phyloP scores from a whole-genome alignment of 2,329 filamentous ascomycete genomes.

The Tolypocladium nubicola region DNA sequence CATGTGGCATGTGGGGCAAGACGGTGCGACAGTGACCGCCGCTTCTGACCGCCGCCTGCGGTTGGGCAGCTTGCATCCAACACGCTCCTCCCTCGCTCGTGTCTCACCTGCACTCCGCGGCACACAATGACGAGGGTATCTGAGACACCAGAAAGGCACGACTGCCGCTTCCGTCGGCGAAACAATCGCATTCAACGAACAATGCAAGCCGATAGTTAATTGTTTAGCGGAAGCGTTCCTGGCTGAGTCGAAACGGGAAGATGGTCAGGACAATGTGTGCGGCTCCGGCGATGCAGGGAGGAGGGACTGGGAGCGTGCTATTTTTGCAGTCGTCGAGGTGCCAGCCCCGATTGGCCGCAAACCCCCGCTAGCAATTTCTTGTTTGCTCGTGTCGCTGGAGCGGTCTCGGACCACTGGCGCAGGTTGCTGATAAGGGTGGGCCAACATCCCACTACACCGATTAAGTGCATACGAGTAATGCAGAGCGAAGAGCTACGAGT shows the following conservation, averaged over 20 bases:
- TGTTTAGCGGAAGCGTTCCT: not conserved
- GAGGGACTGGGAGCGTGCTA: not conserved
- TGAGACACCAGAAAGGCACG: not conserved
- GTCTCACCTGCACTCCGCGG: not conserved
- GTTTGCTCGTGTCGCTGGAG: not conserved
- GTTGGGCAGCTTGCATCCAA: not conserved
- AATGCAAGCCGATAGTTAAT: not conserved
- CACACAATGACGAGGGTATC: not conserved
- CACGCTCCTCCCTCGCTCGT: not conserved
- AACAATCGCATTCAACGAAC: not conserved
- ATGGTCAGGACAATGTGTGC: not conserved
- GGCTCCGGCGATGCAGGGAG: not conserved
- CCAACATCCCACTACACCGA: not conserved
- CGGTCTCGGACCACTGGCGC: not conserved
- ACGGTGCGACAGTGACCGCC: not conserved
- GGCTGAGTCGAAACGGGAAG: not conserved
- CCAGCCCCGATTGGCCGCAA: not conserved
- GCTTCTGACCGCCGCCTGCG: not conserved
- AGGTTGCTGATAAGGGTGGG: not conserved
- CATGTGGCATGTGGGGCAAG: slow-evolving; percentile 6
- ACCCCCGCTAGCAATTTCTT: not conserved
- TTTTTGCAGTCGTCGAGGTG: not conserved
- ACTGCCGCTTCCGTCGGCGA: not conserved
- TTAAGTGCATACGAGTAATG: not conserved
- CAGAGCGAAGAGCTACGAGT: too few relatives aligned